Conservation (phyloP, 805 yeast genomes). For the Teunomyces funiuensis region DNA sequence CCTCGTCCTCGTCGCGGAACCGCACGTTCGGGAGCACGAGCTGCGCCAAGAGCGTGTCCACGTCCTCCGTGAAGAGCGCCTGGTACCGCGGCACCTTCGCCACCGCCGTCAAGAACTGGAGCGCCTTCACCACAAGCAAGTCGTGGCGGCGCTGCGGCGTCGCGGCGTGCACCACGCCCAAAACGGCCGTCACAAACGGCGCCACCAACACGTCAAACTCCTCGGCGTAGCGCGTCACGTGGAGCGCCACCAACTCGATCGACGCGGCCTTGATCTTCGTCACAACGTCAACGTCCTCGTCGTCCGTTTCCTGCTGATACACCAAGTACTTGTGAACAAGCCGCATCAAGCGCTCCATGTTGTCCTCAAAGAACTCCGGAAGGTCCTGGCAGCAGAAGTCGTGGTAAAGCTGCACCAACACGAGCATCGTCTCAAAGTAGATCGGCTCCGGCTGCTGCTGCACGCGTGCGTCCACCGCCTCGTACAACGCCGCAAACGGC, state of each 20-base stretch:
- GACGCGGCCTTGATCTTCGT: slow-evolving; percentile 78
- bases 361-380: slow-evolving; percentile 96
- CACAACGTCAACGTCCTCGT: slow-evolving; percentile 65
- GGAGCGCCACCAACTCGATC: slow-evolving; percentile 80
- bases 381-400: slow-evolving; percentile 97
- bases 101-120: slow-evolving; percentile 80
- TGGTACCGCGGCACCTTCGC: slow-evolving; percentile 68
- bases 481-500: slow-evolving; percentile 74
- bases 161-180: slow-evolving; percentile 68
- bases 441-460: slow-evolving; percentile 52
- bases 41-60: slow-evolving; percentile 76
- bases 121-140: slow-evolving; percentile 74
- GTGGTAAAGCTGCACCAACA: slow-evolving; percentile 78
- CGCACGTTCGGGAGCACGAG: slow-evolving; percentile 87
- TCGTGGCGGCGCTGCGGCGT: slow-evolving; percentile 80
- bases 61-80: slow-evolving; percentile 51
- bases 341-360: slow-evolving; percentile 72
- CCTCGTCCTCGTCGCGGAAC: slow-evolving; percentile 85
- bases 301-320: slow-evolving; percentile 53
- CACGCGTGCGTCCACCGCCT: slow-evolving; percentile 66
- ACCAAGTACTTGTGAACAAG: slow-evolving; percentile 78
- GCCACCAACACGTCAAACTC: slow-evolving; percentile 79
- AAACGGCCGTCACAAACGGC: slow-evolving; percentile 75
- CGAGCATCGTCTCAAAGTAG: slow-evolving; percentile 66
- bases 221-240: slow-evolving; percentile 89